Evolutionary conservation across 441 rosid genomes (phyloP).

Genomic region (Flueggea neowawraea): DNA sequence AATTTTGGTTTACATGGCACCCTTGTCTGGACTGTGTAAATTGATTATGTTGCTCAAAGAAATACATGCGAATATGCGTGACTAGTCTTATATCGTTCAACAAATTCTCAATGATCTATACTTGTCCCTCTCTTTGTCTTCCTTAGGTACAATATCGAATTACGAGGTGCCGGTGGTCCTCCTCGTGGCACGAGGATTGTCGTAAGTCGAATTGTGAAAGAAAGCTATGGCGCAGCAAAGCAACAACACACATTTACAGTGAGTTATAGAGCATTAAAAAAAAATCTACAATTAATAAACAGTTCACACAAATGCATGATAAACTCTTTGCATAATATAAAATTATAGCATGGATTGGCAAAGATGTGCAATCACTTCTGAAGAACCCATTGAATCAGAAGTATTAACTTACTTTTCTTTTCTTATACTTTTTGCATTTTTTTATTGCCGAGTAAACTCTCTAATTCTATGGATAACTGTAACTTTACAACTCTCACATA

Average conservation of each 20-base stretch:
- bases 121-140: neutral
- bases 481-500: too few species aligned
- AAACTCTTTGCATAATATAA: neutral
- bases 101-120: neutral
- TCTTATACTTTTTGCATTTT: too few species aligned
- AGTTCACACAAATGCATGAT: neutral
- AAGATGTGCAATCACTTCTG: too few species aligned
- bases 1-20: neutral
- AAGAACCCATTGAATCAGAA: too few species aligned
- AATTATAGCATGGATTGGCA: too few species aligned
- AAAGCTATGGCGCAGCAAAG: slow-evolving; percentile 71
- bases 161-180: slow-evolving; percentile 56
- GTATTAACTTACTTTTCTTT: too few species aligned
- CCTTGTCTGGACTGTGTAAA: neutral
- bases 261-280: slow-evolving; percentile 18
- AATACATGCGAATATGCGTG: too few species aligned
- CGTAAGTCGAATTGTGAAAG: slow-evolving; percentile 58
- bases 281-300: neutral
- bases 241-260: slow-evolving; percentile 82
- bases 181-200: slow-evolving; percentile 50
- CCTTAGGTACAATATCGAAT: slow-evolving; percentile 47
- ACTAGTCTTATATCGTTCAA: too few species aligned
- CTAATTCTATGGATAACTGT: too few species aligned
- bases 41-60: neutral
- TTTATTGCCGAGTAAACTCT: too few species aligned